Evolutionary conservation across 805 yeast genomes (phyloP).

Genomic region (Yamadazyma laniorum): DNA sequence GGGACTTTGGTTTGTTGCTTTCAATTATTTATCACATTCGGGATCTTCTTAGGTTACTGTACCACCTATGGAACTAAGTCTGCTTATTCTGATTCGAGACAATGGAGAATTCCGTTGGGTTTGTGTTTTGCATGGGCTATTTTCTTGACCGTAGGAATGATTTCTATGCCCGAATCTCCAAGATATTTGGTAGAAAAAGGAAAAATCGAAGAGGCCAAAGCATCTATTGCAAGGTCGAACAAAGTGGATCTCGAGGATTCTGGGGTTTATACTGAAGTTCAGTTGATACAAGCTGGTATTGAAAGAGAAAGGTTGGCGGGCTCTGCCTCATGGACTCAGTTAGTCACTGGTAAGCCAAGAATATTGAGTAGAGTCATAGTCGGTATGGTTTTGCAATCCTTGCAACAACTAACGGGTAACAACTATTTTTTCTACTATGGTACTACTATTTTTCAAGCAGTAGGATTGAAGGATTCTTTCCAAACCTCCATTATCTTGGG

Average conservation of each 20-base stretch:
- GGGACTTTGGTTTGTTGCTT: constrained; percentile 69
- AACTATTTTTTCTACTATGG: constrained; percentile 65
- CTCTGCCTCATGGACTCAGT: constrained; percentile 62
- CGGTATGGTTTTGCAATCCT: constrained; percentile 58
- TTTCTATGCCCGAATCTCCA: constrained; percentile 69
- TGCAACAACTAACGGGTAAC: constrained; percentile 62
- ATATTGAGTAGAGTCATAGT: constrained; percentile 52
- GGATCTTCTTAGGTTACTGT: constrained; percentile 71
- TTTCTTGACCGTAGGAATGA: constrained; percentile 49
- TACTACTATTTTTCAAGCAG: constrained; percentile 52
- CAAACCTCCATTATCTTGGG: constrained; percentile 55
- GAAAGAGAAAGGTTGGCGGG: constrained; percentile 64
- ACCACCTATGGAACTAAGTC: constrained; percentile 56
- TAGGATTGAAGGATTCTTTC: constrained; percentile 54
- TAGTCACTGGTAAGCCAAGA: constrained; percentile 63
- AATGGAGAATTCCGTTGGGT: constrained; percentile 70
- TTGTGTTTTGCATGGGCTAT: constrained; percentile 54
- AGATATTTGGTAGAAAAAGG: constrained; percentile 55
- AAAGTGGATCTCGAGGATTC: constrained; percentile 53
- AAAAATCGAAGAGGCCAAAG: constrained; percentile 51
- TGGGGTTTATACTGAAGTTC: constrained; percentile 53
- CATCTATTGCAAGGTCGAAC: constrained; percentile 57
- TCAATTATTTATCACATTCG: constrained; percentile 68
- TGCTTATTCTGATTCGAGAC: constrained; percentile 46
- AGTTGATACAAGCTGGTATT: constrained; percentile 56